A percentile compares a stretch with the other conserved stretches of the same genome.
Evolutionary conservation across 345 rosid genomes (phyloP).

Genomic region (Iberis pinnata): DNA sequence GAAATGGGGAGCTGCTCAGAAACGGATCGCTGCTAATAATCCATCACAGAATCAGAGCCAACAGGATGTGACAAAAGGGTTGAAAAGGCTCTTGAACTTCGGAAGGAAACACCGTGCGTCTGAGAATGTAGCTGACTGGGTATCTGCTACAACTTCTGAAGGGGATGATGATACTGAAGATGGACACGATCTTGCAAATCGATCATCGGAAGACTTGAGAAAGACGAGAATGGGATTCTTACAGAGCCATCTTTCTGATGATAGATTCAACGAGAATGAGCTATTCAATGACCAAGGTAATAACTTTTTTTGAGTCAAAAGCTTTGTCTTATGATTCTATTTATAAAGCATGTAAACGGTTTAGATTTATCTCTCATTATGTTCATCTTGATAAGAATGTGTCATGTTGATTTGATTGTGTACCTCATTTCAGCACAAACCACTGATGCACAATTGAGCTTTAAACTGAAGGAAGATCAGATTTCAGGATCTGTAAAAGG

Average conservation of each 20-base stretch:
- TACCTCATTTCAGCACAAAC: constrained; percentile 50
- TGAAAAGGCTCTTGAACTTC: constrained; percentile 84
- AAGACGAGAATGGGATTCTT: constrained; percentile 91
- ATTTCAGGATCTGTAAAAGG: constrained; percentile 94
- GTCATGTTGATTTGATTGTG: no score
- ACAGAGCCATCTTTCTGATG: constrained; percentile 66
- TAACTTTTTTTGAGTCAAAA: constrained; percentile 19
- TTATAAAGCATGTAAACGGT: neutral
- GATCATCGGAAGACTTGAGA: constrained; percentile 87
- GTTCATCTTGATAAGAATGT: no score
- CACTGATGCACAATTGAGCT: constrained; percentile 52
- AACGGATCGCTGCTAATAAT: constrained; percentile 54
- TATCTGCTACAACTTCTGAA: constrained; percentile 94
- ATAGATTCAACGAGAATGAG: constrained; percentile 68
- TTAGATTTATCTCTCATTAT: neutral
- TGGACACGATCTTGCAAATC: constrained; percentile 69
- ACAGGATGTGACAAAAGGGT: constrained; percentile 81
- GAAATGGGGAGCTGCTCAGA: constrained; percentile 97
- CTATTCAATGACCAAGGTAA: constrained; percentile 79
- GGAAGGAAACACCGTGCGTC: constrained; percentile 88
- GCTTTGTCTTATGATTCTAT: neutral
- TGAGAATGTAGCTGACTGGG: constrained; percentile 79
- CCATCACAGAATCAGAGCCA: constrained; percentile 67
- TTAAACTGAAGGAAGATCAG: constrained; percentile 79
- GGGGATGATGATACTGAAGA: constrained; percentile 99